A percentile compares a stretch with the other conserved stretches of the same genome.
Conservation (phyloP, 116 monocot genomes). For the Posidonia oceanica region DNA sequence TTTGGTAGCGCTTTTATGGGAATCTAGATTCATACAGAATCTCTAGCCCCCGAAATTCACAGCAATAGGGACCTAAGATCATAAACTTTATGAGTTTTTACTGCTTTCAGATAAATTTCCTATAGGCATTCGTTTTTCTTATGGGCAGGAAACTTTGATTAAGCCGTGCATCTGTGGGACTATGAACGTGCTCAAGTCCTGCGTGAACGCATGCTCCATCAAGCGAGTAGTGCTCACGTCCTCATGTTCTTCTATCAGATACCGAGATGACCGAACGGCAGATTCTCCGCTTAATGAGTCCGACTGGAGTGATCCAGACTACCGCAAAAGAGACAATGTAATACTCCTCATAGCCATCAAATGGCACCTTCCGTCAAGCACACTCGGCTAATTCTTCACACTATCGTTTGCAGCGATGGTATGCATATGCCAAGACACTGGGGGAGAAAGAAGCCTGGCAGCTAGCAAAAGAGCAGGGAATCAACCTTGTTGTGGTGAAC, state of each 20-base stretch:
- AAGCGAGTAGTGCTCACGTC: constrained; percentile 79
- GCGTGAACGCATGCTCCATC: constrained; percentile 39
- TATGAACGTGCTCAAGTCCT: constrained; percentile 58
- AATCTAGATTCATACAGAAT: no score
- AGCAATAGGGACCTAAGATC: no score
- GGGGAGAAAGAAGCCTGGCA: constrained; percentile 77
- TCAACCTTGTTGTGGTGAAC: constrained; percentile 69
- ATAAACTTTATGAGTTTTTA: no score
- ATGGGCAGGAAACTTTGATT: constrained; percentile 19
- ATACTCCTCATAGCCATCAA: not conserved
- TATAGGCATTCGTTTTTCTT: not conserved
- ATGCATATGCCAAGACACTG: constrained; percentile 73
- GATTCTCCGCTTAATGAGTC: constrained; percentile 66
- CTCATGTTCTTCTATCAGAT: constrained; percentile 70
- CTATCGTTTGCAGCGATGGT: constrained; percentile 35
- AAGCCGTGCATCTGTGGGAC: constrained; percentile 69
- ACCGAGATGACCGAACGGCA: constrained; percentile 30
- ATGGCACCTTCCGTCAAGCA: not conserved
- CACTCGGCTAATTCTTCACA: not conserved
- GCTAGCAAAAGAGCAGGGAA: constrained; percentile 24
- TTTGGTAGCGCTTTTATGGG: no score
- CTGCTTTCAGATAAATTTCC: not conserved
- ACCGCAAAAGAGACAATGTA: constrained; percentile 64
- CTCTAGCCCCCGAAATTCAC: no score
- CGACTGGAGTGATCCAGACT: constrained; percentile 67